Percentiles rank a stretch among this genome's conserved stretches.
phyloP scores from a whole-genome alignment of 2,329 filamentous ascomycete genomes.

The Sporothrix schenckii region DNA sequence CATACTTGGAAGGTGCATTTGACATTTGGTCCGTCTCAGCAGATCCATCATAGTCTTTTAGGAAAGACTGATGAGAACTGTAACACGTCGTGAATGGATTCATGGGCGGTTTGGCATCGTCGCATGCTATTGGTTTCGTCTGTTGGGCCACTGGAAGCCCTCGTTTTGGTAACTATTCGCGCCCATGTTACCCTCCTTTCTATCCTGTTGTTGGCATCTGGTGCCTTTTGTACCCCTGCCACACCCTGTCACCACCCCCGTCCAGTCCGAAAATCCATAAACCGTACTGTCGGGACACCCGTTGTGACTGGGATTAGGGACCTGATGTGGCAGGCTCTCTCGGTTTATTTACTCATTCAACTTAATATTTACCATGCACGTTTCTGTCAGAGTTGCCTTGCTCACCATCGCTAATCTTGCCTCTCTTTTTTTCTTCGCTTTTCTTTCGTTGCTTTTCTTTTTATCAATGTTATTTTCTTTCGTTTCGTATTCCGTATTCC shows the following conservation, averaged over 20 bases:
- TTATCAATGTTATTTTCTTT: not conserved
- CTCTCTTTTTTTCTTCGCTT: not conserved
- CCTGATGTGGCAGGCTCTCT: not conserved
- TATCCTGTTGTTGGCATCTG: not conserved
- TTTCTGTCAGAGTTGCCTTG: not conserved
- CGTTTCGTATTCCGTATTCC: not conserved
- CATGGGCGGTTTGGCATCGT: no score
- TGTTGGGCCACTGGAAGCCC: not conserved
- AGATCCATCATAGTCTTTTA: no score
- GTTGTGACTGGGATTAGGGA: not conserved
- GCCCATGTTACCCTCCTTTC: conserved; percentile 11
- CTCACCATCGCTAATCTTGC: not conserved
- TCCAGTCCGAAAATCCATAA: conserved; percentile 28
- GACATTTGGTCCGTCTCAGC: no score
- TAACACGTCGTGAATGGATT: no score
- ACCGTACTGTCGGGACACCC: conserved; percentile 33
- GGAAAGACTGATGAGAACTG: not conserved
- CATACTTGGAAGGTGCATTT: not conserved
- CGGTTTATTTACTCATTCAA: no score
- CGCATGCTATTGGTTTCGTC: not conserved
- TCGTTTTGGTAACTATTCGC: not conserved
- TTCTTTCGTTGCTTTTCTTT: not conserved
- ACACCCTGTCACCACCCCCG: conserved; percentile 12
- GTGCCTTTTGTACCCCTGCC: not conserved
- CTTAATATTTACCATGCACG: no score